Evolutionary conservation across 176 grass and related monocot species (phyloP).

Genomic region (Cenchrus americanus): DNA sequence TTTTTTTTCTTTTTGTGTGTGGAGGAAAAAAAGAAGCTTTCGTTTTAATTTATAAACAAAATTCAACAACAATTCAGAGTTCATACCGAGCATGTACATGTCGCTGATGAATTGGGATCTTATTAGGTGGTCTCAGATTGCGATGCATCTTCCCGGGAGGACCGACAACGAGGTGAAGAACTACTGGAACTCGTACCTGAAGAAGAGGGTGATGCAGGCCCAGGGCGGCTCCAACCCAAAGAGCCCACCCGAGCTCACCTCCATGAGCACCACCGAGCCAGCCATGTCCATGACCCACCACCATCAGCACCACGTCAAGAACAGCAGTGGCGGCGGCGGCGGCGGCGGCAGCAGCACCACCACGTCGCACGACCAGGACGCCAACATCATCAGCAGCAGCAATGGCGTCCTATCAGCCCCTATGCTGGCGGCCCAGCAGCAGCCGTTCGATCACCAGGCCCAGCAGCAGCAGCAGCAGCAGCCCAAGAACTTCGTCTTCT

Average conservation of each 20-base stretch:
- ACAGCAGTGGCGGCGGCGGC: constrained; percentile 29
- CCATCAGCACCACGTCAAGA: constrained; percentile 43
- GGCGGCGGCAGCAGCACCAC: constrained; percentile 38
- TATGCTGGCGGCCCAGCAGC: neutral
- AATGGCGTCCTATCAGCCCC: constrained; percentile 24
- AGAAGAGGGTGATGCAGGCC: constrained; percentile 66
- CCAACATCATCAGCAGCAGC: constrained; percentile 40
- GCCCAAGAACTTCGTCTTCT: constrained; percentile 56
- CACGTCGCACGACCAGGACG: constrained; percentile 56
- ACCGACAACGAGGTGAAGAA: constrained; percentile 96
- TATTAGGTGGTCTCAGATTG: constrained; percentile 93
- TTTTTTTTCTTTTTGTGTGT: neutral
- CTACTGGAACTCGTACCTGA: constrained; percentile 90
- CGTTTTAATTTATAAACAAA: neutral
- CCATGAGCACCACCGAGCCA: constrained; percentile 53
- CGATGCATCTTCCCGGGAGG: constrained; percentile 80
- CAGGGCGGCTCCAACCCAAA: constrained; percentile 51
- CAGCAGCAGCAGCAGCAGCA: constrained; percentile 30
- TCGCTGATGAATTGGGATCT: constrained; percentile 23
- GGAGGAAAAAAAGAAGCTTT: neutral
- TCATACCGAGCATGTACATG: neutral
- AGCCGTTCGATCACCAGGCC: constrained; percentile 35
- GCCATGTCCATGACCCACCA: constrained; percentile 28
- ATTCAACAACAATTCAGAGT: neutral
- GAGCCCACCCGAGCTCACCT: constrained; percentile 41